Percentiles rank a stretch among this genome's conserved stretches.
Evolutionary conservation across 202 grass and related monocot species (phyloP).

Genomic region (Digitaria exilis): DNA sequence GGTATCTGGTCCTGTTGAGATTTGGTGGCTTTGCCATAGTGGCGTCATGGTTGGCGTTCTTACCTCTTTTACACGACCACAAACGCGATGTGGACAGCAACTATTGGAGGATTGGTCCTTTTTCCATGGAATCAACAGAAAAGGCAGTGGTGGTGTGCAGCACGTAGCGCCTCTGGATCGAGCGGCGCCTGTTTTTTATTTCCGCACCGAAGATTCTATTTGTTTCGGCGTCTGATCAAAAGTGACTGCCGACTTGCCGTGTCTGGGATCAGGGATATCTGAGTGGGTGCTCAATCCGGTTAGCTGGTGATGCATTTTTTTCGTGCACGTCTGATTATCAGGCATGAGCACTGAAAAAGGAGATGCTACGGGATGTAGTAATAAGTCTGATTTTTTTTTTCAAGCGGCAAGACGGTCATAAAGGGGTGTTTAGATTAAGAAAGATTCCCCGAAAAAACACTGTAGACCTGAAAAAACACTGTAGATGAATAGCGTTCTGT

Average conservation of each 20-base stretch:
- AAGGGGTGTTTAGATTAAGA: too few species aligned
- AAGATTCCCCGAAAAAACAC: too few species aligned
- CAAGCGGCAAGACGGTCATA: too few species aligned
- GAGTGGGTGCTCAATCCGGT: not conserved
- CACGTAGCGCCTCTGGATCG: not conserved
- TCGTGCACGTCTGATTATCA: not conserved
- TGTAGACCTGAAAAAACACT: too few species aligned
- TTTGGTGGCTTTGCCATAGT: not conserved
- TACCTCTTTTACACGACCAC: not conserved
- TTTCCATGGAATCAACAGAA: not conserved
- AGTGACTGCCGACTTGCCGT: not conserved
- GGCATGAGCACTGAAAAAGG: not conserved
- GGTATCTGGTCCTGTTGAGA: not conserved
- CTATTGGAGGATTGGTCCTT: not conserved
- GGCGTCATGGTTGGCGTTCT: not conserved
- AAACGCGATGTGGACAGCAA: not conserved
- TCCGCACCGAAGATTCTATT: not conserved
- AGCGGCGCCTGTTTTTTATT: not conserved
- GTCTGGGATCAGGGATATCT: not conserved
- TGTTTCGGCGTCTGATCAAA: not conserved
- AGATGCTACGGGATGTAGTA: too few species aligned
- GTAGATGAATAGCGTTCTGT: too few species aligned
- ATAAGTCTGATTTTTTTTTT: too few species aligned
- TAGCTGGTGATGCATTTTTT: not conserved
- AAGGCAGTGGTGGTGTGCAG: not conserved